These are phyloP conservation scores for Rhodotorula sp. DNA, from an alignment of 1,284 basidiomycete genomes.

Conservation along the genomic window DNA sequence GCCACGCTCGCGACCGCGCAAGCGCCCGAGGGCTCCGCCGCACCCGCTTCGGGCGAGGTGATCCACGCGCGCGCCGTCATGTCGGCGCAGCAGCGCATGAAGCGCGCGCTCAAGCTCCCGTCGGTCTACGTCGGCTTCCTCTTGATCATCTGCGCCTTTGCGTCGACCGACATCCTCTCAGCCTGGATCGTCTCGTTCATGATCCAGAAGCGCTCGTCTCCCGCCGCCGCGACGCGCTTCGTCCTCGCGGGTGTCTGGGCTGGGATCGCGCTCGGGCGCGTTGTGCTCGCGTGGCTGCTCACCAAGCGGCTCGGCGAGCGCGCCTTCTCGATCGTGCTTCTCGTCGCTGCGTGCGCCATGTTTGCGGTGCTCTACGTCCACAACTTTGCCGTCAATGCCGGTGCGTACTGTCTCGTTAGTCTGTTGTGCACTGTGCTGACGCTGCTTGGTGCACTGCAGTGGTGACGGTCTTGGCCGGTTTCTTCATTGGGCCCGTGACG, in stretches of 20 bases:
- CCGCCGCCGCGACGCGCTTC: constrained; percentile 34
- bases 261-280: constrained; percentile 36
- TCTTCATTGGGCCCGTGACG: constrained; percentile 34
- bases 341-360: constrained; percentile 11
- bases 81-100: constrained; percentile 32
- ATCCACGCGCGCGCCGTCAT: constrained; percentile 27
- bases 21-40: not conserved
- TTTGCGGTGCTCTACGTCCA: constrained; percentile 30
- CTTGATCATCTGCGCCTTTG: constrained; percentile 36
- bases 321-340: constrained; percentile 30
- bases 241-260: constrained; percentile 31
- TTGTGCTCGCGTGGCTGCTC: constrained; percentile 25
- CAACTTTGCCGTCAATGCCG: constrained; percentile 25
- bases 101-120: constrained; percentile 20
- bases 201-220: constrained; percentile 13
- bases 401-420: not conserved
- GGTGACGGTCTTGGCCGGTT: constrained; percentile 28
- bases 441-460: not conserved
- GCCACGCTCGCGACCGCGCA: constrained; percentile 7
- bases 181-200: constrained; percentile 40
- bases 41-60: constrained; percentile 20
- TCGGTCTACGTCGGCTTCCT: constrained; percentile 34
- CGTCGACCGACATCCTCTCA: constrained; percentile 28
- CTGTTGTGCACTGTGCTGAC: no score
- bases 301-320: constrained; percentile 26